Base-by-base conservation (phyloP, 140 eudicot genomes). In the Senecio squalidus region DNA sequence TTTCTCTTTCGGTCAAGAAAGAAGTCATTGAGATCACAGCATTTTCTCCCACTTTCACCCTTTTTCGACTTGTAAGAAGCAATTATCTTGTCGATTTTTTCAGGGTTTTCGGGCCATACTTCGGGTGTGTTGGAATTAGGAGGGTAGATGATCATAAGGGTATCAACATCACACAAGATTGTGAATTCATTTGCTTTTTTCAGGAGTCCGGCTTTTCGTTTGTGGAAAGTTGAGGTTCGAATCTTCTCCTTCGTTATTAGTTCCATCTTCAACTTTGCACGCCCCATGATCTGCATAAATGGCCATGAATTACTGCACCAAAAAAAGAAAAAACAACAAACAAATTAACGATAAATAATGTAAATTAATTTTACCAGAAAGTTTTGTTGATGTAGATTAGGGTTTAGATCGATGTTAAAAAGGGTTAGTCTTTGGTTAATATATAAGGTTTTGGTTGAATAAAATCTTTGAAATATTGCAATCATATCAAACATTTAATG, bases 161-260 rank as follows among this genome's bases (percentile, higher is more conserved):
- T 75, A 33, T 66, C 66, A 4, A 77, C 89, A 46, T 82, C 81
- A 27, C 89, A 82, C 1, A 82, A 74, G 2, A 76, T 77, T 1
- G 81, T 62, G 69, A 82, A 78, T 23, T 72, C 78, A n/a, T 3
- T 60, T 9, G 74, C 79, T 31, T 74, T 74, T 44, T 74, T 74
- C 6, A 74, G 30, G 50, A 74, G 52, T 11, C 79, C 65, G 0
- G 17, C 62, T 36, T 74, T 74, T 15, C 79, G 28, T 30, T 67
- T 60, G 4, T 60, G 74, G 55, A 54, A 73, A 4, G 71, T 71
- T 5, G 60, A 39, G 43, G 20, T 53, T 49, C 69, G 67, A 1
- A 45, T 36, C 41, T 47, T 76, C 39, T 54, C 73, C 36, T 71
- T 71, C 39, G 69, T 10, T 27, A 66, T 76, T 24, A 67, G 70